phyloP scores from a whole-genome alignment of 192 early-diverging fungal species.

The Chytriomyces confervae region DNA sequence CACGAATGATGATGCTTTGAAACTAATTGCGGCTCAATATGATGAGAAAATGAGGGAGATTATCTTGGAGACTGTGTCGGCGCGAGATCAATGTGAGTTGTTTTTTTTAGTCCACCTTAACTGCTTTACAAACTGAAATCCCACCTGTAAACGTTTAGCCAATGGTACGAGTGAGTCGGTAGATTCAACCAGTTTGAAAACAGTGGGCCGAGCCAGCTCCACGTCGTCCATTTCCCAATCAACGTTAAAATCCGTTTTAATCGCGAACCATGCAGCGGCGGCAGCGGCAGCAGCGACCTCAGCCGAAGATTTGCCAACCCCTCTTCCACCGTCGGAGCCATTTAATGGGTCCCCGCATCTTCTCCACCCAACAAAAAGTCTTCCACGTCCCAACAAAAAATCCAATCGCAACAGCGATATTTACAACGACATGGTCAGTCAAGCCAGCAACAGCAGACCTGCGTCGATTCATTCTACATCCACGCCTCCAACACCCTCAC shows the following conservation, averaged over 20 bases:
- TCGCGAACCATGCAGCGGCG: background rate
- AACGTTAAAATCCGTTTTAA: background rate
- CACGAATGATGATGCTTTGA: background rate
- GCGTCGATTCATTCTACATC: background rate
- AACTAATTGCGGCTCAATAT: background rate
- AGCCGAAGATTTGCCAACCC: background rate
- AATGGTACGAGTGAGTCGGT: too few species aligned
- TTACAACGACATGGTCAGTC: background rate
- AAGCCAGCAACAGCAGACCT: background rate
- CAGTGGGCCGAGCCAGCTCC: conserved; percentile 2
- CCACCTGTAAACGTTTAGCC: too few species aligned
- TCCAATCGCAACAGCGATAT: background rate
- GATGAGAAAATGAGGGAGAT: conserved; percentile 2
- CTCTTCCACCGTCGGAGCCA: background rate
- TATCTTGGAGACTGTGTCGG: background rate
- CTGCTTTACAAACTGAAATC: too few species aligned
- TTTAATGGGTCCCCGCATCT: background rate
- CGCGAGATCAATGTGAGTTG: background rate
- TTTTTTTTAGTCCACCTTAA: too few species aligned
- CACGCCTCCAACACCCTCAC: background rate
- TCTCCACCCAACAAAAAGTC: conserved; percentile 19
- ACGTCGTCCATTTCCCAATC: background rate
- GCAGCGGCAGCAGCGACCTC: background rate
- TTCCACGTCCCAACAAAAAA: background rate
- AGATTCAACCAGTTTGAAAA: background rate